Evolutionary conservation across 1,139 yeast genomes (phyloP).

Genomic region (Ashbya aceris): DNA sequence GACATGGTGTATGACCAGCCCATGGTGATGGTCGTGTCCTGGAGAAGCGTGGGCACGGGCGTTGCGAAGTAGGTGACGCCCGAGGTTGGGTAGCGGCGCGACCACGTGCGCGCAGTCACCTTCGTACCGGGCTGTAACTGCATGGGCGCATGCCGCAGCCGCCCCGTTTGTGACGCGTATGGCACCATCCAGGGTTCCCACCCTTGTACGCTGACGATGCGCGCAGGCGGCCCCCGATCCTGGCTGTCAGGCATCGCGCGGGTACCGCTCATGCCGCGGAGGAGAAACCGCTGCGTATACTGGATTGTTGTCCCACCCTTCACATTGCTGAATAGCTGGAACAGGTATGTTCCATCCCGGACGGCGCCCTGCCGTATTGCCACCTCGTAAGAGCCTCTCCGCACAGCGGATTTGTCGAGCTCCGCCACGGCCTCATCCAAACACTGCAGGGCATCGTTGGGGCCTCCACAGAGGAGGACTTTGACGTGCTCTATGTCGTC

Average conservation of each 20-base stretch:
- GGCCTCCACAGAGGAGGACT: conserved; percentile 63
- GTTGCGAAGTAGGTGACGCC: conserved; percentile 52
- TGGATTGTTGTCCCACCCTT: conserved; percentile 46
- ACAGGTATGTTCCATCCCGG: conserved; percentile 52
- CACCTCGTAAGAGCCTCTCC: conserved; percentile 32
- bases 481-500: conserved; percentile 39
- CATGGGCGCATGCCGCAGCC: conserved; percentile 79
- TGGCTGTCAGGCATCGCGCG: conserved; percentile 18
- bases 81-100: conserved; percentile 54
- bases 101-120: conserved; percentile 60
- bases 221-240: conserved; percentile 22
- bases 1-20: conserved; percentile 70
- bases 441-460: conserved; percentile 28
- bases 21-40: conserved; percentile 60
- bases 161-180: conserved; percentile 69
- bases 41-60: conserved; percentile 34
- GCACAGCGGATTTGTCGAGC: background rate
- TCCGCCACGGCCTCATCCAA: background rate
- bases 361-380: conserved; percentile 38
- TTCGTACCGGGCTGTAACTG: conserved; percentile 71
- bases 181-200: conserved; percentile 42
- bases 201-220: conserved; percentile 29
- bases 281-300: conserved; percentile 54
- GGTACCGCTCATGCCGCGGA: conserved; percentile 65
- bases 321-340: conserved; percentile 51